phyloP scores from a whole-genome alignment of 345 rosid species.

The Microcos paniculata region DNA sequence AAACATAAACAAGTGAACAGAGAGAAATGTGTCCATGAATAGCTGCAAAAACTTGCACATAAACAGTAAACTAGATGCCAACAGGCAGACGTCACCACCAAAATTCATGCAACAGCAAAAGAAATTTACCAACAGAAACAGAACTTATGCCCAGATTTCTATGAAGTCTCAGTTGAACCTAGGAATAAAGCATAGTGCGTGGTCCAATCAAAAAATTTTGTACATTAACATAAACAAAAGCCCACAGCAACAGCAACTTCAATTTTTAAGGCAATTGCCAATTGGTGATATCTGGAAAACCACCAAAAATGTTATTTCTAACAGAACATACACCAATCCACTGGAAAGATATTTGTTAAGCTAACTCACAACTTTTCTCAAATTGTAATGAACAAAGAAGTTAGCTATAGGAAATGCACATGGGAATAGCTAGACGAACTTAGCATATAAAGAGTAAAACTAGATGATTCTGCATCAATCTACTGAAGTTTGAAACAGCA shows the following conservation, averaged over 20 bases:
- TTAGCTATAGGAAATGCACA: not conserved
- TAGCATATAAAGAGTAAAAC: not conserved
- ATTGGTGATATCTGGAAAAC: not conserved
- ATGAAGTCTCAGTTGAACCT: not conserved
- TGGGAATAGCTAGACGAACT: not conserved
- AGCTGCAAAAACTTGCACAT: not conserved
- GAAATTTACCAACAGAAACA: not conserved
- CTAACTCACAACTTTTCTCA: constrained; percentile 3
- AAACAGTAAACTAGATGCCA: not conserved
- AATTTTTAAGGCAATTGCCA: not conserved
- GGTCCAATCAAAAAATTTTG: too few species aligned
- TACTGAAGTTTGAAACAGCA: not conserved
- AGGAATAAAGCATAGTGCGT: not conserved
- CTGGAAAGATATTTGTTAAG: not conserved
- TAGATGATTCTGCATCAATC: not conserved
- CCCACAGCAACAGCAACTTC: not conserved
- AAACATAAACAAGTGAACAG: not conserved
- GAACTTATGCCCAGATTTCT: not conserved
- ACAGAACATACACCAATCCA: not conserved
- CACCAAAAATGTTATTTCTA: not conserved
- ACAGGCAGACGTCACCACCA: not conserved
- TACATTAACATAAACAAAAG: not conserved
- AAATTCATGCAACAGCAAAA: not conserved
- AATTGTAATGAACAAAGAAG: not conserved
- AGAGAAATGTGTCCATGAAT: not conserved